phyloP scores from a whole-genome alignment of 352 stramenopile genomes.

The Proteromonas lacertae region DNA sequence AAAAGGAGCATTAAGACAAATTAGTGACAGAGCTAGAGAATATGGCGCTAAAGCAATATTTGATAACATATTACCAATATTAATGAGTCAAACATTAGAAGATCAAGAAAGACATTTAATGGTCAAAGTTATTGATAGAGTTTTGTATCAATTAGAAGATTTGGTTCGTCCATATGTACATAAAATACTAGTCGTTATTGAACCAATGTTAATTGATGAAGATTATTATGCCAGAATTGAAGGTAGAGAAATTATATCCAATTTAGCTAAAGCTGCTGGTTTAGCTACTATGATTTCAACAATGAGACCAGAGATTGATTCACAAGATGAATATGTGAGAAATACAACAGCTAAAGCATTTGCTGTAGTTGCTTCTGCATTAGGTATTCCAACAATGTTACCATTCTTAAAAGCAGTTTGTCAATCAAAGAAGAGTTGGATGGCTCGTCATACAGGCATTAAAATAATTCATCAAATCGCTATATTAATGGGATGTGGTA shows the following conservation, averaged over 20 bases:
- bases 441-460: slow-evolving; percentile 91
- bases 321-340: slow-evolving; percentile 85
- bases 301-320: slow-evolving; percentile 95
- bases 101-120: slow-evolving; percentile 94
- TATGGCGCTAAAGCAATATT: slow-evolving; percentile 87
- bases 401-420: slow-evolving; percentile 97
- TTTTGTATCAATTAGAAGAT: slow-evolving; percentile 95
- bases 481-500: slow-evolving; percentile 83
- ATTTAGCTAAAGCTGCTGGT: slow-evolving; percentile 87
- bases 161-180: slow-evolving; percentile 91
- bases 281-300: slow-evolving; percentile 96
- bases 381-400: slow-evolving; percentile 77
- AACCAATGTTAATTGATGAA: slow-evolving; percentile 93
- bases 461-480: slow-evolving; percentile 98
- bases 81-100: slow-evolving; percentile 90
- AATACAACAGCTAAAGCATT: slow-evolving; percentile 92
- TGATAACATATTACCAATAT: slow-evolving; percentile 90
- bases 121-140: slow-evolving; percentile 95
- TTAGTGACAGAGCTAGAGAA: slow-evolving; percentile 77
- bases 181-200: slow-evolving; percentile 94
- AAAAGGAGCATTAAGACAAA: slow-evolving; percentile 22
- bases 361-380: slow-evolving; percentile 82
- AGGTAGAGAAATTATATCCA: slow-evolving; percentile 91
- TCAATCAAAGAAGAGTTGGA: slow-evolving; percentile 82
- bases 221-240: slow-evolving; percentile 96